Evolutionary conservation across 1,284 basidiomycete species (phyloP).

Genomic region (Boletus semigastroideus): DNA sequence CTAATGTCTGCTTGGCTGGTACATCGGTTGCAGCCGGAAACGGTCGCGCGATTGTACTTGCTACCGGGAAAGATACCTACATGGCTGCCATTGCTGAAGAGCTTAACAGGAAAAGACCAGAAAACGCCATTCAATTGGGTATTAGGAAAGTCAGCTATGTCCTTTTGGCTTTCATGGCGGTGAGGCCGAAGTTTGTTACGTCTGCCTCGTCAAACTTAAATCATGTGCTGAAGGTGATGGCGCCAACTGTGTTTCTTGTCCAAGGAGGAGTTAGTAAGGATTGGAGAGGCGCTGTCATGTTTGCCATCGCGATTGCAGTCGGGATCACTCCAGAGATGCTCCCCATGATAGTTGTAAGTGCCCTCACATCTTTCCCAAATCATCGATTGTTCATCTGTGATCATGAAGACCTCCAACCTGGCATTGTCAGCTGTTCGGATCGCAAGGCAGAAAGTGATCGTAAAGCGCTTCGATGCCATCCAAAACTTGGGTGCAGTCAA

Average conservation of each 20-base stretch:
- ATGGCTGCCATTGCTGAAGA: constrained; percentile 35
- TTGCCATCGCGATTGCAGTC: constrained; percentile 31
- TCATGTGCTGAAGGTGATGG: constrained; percentile 25
- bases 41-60: constrained; percentile 31
- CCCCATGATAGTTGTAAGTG: constrained; percentile 33
- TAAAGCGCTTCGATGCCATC: constrained; percentile 34
- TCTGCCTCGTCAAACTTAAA: background rate
- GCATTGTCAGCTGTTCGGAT: constrained; percentile 33
- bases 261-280: constrained; percentile 34
- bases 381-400: constrained; percentile 7
- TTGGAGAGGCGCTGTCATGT: constrained; percentile 33
- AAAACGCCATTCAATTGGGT: constrained; percentile 30
- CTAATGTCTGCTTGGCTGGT: constrained; percentile 31
- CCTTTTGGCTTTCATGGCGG: constrained; percentile 31
- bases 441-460: constrained; percentile 33
- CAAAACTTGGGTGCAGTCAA: constrained; percentile 33
- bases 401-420: constrained; percentile 30
- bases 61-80: constrained; percentile 33
- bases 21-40: constrained; percentile 33
- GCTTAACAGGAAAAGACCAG: constrained; percentile 31
- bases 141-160: constrained; percentile 36
- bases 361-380: background rate
- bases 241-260: constrained; percentile 29
- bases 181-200: constrained; percentile 10
- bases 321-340: constrained; percentile 35